These are phyloP conservation scores for Entomortierella lignicola DNA, from an alignment of 192 early-diverging fungal species.

Conservation along the genomic window DNA sequence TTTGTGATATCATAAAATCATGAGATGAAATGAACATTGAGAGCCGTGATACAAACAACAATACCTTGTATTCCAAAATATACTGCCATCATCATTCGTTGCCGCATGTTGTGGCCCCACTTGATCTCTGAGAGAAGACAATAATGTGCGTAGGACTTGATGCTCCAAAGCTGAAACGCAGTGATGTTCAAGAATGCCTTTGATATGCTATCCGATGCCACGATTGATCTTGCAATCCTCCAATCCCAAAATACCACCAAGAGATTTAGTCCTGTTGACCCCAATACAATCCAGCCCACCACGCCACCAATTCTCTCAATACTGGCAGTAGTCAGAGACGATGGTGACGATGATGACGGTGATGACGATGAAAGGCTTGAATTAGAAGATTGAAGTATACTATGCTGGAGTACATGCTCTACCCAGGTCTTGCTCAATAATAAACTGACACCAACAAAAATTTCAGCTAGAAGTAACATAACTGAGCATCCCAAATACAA, in stretches of 20 bases:
- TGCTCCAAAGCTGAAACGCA: conserved; percentile 34
- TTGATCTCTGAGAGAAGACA: conserved; percentile 27
- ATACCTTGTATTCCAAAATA: conserved; percentile 53
- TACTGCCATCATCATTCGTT: conserved; percentile 18
- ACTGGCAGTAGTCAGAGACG: background rate
- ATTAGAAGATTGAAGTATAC: background rate
- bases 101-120: conserved; percentile 30
- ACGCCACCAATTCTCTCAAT: background rate
- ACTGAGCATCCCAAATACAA: conserved; percentile 6
- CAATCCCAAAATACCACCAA: conserved; percentile 34
- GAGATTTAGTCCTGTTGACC: conserved; percentile 21
- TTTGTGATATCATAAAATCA: background rate
- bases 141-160: conserved; percentile 48
- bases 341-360: background rate
- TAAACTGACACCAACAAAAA: conserved; percentile 14
- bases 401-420: conserved; percentile 7
- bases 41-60: background rate
- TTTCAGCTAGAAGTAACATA: conserved; percentile 17
- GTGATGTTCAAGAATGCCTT: conserved; percentile 27
- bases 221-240: conserved; percentile 28
- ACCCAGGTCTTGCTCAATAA: conserved; percentile 27
- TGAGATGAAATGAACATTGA: conserved; percentile 1
- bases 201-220: conserved; percentile 35
- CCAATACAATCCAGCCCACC: conserved; percentile 31
- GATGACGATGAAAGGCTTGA: background rate